phyloP scores from a whole-genome alignment of 1,284 basidiomycete genomes.

The Meira miltonrushii region DNA sequence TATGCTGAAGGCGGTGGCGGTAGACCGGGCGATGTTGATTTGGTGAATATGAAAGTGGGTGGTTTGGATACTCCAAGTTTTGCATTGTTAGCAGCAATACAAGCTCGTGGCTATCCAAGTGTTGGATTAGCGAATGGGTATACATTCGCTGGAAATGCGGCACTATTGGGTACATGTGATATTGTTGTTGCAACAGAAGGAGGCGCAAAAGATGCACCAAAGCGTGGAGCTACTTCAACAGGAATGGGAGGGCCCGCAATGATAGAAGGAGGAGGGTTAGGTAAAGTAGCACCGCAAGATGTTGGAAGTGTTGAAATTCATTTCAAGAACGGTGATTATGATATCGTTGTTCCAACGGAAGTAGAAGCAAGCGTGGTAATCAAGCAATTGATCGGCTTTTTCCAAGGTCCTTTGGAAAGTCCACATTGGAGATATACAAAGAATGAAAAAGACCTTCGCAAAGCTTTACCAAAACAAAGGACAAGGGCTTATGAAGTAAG shows the following conservation, averaged over 20 bases:
- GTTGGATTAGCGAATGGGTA: constrained; percentile 32
- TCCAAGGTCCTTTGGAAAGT: constrained; percentile 15
- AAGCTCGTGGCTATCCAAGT: constrained; percentile 22
- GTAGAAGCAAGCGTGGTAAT: constrained; percentile 17
- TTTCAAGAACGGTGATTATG: constrained; percentile 21
- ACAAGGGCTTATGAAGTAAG: constrained; percentile 32
- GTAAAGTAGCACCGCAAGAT: constrained; percentile 22
- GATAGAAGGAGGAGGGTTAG: constrained; percentile 36
- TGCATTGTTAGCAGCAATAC: constrained; percentile 25
- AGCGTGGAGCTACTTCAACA: constrained; percentile 19
- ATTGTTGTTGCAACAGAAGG: constrained; percentile 26
- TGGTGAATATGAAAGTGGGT: constrained; percentile 11
- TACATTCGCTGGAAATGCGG: constrained; percentile 36
- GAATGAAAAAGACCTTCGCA: constrained; percentile 19
- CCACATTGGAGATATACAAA: constrained; percentile 16
- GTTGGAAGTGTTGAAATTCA: constrained; percentile 26
- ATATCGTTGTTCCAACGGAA: constrained; percentile 26
- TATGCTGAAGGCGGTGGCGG: constrained; percentile 40
- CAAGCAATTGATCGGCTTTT: constrained; percentile 21
- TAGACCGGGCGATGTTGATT: constrained; percentile 30
- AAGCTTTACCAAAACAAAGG: constrained; percentile 22
- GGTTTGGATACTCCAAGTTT: constrained; percentile 31
- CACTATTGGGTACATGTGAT: constrained; percentile 32
- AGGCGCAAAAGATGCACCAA: neutral
- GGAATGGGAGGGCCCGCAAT: constrained; percentile 37